Evolutionary conservation across 805 yeast genomes (phyloP), one percentile per base, ranked within the genome.

Genomic region (Kluyveromyces lactis): DNA sequence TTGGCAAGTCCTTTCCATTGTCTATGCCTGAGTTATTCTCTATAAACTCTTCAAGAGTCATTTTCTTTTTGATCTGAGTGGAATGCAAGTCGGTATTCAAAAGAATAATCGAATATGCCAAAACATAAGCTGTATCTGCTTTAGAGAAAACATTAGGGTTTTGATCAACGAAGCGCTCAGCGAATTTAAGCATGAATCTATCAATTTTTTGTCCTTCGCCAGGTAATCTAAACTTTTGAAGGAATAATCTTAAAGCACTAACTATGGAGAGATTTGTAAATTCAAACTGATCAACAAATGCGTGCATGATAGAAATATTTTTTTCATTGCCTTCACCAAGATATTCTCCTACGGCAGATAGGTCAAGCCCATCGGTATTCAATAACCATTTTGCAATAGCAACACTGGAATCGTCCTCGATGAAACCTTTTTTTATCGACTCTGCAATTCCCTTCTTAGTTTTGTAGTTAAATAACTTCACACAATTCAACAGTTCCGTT

Each of bases 121-220:
- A 69, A 26, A 89, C 84, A 60, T 92, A 92, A 0, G 95, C 95
- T 0, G 96, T 79, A 53, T 87, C 97, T 3, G 97, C 96, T 52
- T 85, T 85, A 0, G 95, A 79, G 60, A 90, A 90, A 0, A 80
- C 71, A n/a, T 69, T 69, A 8, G 96, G 95, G 56, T 92, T 92
- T 45, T 90, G 96, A 47, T 83, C 79, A 17, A 80, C 79, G 56
- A 80, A 92, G 49, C 95, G 72, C 61, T 86, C 95, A 4, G 98
- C 98, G 67, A 94, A 94, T 55, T 92, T 90, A 58, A 92, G 74
- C 96, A 94, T 86, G 56, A 80, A 86, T 51, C 99, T 73, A 68
- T 92, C 98, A 56, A 92, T 90, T 55, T 92, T 90, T 64, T 92
- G 99, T 4, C 96, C 89, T 64, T 92, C 99, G 37, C 99, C 99